Evolutionary conservation across 2,329 filamentous ascomycete species (phyloP), one percentile per base, ranked within the genome.

Genomic region (Colletotrichum sp.): DNA sequence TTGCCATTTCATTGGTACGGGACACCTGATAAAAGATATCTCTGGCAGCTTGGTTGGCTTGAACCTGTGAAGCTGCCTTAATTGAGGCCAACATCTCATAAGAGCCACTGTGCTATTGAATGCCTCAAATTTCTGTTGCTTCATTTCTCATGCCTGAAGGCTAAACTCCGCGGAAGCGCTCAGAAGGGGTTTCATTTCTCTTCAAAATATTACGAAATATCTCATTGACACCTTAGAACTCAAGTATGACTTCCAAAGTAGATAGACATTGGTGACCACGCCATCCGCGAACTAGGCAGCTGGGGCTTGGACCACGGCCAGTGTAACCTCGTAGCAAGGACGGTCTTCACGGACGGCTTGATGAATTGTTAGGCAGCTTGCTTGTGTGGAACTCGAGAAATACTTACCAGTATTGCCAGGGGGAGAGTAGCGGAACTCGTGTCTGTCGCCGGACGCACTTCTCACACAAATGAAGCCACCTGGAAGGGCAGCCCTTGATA

Each of bases 391-490:
- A 66, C 18, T 22, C 13, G 12, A 25, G 13, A 3, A 15, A 69
- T 25, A 55, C 79, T 68, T 74, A 87, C 86, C 79, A 12, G 82
- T 80, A 61, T 85, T 87, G 16, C 81, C 83, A 2, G 83, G 82
- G 16, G 85, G 85, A 25, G 85, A 86, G 79, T 84, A 88, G 43
- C 86, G 84, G 77, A 87, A 87, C 71, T 88, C 86, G 55, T 85
- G 82, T 34, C 79, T 82, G 62, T 82, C 80, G 9, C 84, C 85
- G 6, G 83, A 84, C 2, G 84, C 83, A 32, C 74, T 75, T 48
- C 86, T 81, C 8, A 87, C 84, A 64, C 86, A 86, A 39, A 88
- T 80, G 60, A 84, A 79, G 8, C 86, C 86, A 18, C 85, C 85
- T 1, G 76, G 78, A 6, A 79, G 60, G 30, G 79, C 79, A 10